Conservation (phyloP, 495 filamentous ascomycete genomes). For the Podospora fimiseda region DNA sequence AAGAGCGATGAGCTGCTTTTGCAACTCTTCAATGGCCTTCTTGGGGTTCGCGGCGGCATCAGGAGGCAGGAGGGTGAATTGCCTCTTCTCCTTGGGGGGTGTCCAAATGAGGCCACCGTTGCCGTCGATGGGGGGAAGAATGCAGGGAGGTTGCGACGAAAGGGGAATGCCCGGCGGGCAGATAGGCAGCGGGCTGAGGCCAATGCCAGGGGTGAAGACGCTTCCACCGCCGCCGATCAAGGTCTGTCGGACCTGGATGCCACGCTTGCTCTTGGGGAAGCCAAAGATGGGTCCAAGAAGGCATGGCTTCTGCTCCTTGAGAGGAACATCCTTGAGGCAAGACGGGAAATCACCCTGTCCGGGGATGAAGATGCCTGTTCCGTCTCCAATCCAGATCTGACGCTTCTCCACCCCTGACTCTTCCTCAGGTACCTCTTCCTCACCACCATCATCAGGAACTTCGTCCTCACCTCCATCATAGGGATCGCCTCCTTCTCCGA, state of each 20-base stretch:
- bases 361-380: constrained; percentile 8
- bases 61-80: constrained; percentile 13
- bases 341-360: constrained; percentile 9
- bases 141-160: constrained; percentile 14
- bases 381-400: constrained; percentile 17
- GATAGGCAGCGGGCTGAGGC: not conserved
- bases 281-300: constrained; percentile 25
- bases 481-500: not conserved
- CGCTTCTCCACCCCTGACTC: constrained; percentile 14
- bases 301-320: constrained; percentile 18
- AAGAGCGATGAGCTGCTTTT: constrained; percentile 19
- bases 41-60: constrained; percentile 19
- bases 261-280: constrained; percentile 16
- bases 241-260: not conserved
- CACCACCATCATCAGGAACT: not conserved
- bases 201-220: constrained; percentile 5
- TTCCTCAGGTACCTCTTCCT: not conserved
- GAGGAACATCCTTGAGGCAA: constrained; percentile 15
- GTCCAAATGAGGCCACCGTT: not conserved
- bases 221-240: constrained; percentile 12
- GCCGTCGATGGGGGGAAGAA: constrained; percentile 21
- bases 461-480: not conserved
- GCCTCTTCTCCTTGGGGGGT: constrained; percentile 11
- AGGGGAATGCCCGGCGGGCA: constrained; percentile 11
- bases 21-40: constrained; percentile 19